A percentile compares a stretch with the other conserved stretches of the same genome.
phyloP scores from a whole-genome alignment of 495 filamentous ascomycete genomes.

The Melanomma pulvis-pyrius region DNA sequence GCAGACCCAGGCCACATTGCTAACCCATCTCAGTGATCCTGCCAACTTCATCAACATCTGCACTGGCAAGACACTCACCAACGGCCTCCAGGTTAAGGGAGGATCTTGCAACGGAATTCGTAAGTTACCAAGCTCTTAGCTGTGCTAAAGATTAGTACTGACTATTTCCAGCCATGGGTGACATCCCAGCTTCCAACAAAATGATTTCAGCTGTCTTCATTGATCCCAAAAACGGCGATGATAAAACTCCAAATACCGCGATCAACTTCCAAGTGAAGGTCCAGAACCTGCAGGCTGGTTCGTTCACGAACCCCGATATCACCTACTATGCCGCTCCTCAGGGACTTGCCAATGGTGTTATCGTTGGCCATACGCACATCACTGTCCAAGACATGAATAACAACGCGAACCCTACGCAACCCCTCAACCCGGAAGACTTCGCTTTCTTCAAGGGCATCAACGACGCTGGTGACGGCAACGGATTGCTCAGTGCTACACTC shows the following conservation, averaged over 20 bases:
- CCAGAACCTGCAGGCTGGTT: slow-evolving; percentile 62
- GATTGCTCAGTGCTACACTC: slow-evolving; percentile 58
- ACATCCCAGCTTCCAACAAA: slow-evolving; percentile 62
- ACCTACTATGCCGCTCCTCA: slow-evolving; percentile 76
- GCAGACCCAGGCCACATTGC: background rate
- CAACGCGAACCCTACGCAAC: slow-evolving; percentile 50
- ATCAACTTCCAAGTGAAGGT: slow-evolving; percentile 66
- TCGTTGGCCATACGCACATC: slow-evolving; percentile 74
- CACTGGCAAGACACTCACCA: slow-evolving; percentile 66
- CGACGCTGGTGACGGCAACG: slow-evolving; percentile 67
- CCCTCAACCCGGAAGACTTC: slow-evolving; percentile 50
- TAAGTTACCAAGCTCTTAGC: slow-evolving; percentile 31
- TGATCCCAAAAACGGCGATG: slow-evolving; percentile 54
- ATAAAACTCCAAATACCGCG: slow-evolving; percentile 51
- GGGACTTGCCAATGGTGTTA: slow-evolving; percentile 53
- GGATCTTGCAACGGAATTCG: slow-evolving; percentile 73
- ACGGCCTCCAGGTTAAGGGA: slow-evolving; percentile 62
- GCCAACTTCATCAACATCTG: slow-evolving; percentile 54
- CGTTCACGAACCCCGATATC: slow-evolving; percentile 62
- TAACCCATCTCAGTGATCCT: slow-evolving; percentile 43
- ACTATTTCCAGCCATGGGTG: slow-evolving; percentile 60
- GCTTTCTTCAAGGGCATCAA: slow-evolving; percentile 81
- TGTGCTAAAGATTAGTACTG: slow-evolving; percentile 17
- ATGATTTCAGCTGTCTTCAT: slow-evolving; percentile 71
- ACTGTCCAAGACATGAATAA: slow-evolving; percentile 65